Conservation (phyloP, 2,329 filamentous ascomycete species). For the Pseudocercospora musae region DNA sequence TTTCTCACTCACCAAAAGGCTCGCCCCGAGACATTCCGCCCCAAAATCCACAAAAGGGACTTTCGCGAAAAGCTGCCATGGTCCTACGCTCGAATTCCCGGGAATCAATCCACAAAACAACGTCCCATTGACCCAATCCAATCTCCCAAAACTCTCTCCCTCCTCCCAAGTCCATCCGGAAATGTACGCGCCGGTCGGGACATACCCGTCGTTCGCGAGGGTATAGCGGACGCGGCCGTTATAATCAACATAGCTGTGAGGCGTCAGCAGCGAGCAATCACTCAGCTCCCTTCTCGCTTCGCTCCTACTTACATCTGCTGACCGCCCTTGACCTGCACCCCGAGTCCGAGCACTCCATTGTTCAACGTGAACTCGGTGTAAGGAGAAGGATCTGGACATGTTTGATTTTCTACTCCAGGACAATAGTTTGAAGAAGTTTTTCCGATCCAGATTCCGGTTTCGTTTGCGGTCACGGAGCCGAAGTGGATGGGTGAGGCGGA, state of each 20-base stretch:
- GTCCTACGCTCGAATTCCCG: slow-evolving; percentile 3
- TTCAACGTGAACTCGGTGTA: slow-evolving; percentile 15
- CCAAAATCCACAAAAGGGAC: slow-evolving; percentile 2
- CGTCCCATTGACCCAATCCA: slow-evolving; percentile 18
- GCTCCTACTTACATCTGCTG: slow-evolving; percentile 30
- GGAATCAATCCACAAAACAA: slow-evolving; percentile 4
- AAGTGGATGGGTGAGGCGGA: slow-evolving; percentile 27
- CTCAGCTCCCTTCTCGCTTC: too few species aligned
- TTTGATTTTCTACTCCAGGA: slow-evolving; percentile 19
- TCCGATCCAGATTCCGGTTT: slow-evolving; percentile 31
- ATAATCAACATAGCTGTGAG: slow-evolving; percentile 30
- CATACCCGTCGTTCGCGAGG: slow-evolving; percentile 25
- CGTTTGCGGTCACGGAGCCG: slow-evolving; percentile 26
- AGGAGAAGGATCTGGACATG: slow-evolving; percentile 11
- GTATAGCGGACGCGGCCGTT: slow-evolving; percentile 33
- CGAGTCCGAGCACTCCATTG: slow-evolving; percentile 20
- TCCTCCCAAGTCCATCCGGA: slow-evolving; percentile 26
- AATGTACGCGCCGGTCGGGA: slow-evolving; percentile 27
- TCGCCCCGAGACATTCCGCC: slow-evolving; percentile 7
- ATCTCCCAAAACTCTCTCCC: slow-evolving; percentile 15
- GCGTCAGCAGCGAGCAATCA: background rate
- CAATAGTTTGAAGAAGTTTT: slow-evolving; percentile 32
- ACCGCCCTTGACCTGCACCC: slow-evolving; percentile 30
- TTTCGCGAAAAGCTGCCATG: slow-evolving; percentile 14
- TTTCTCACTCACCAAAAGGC: slow-evolving; percentile 1